Conservation (phyloP, 2,329 filamentous ascomycete genomes). For the Tolypocladium nubicola region DNA sequence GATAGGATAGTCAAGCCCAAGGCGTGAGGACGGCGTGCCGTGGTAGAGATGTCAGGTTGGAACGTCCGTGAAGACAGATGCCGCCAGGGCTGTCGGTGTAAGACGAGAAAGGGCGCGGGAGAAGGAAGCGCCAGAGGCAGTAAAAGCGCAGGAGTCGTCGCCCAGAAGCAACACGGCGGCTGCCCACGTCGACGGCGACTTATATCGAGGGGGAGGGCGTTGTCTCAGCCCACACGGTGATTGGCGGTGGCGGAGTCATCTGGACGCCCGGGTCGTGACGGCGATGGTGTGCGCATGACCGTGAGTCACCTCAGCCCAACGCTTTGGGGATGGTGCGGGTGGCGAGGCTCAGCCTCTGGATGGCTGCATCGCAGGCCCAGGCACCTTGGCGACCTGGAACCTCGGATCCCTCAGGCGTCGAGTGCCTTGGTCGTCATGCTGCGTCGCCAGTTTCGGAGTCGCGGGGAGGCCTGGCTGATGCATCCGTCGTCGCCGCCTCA, state of each 20-base stretch:
- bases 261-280: background rate
- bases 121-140: background rate
- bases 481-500: background rate
- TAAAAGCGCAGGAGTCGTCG: background rate
- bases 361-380: no score
- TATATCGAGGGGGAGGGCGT: background rate
- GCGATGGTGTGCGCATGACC: conserved; percentile 10
- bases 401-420: no score
- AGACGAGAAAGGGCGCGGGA: background rate
- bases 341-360: background rate
- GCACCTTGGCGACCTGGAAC: no score
- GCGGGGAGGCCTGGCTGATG: background rate
- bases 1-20: background rate
- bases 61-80: background rate
- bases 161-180: background rate
- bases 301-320: conserved; percentile 10
- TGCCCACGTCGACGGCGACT: background rate
- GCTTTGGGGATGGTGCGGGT: background rate
- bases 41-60: background rate
- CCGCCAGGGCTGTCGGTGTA: background rate
- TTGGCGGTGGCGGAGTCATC: conserved; percentile 1
- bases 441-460: background rate
- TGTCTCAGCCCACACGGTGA: background rate
- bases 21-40: background rate
- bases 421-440: background rate